A percentile compares a stretch with the other conserved stretches of the same genome.
phyloP scores from a whole-genome alignment of 1,284 basidiomycete species.

The Pyrrhoderma noxium region DNA sequence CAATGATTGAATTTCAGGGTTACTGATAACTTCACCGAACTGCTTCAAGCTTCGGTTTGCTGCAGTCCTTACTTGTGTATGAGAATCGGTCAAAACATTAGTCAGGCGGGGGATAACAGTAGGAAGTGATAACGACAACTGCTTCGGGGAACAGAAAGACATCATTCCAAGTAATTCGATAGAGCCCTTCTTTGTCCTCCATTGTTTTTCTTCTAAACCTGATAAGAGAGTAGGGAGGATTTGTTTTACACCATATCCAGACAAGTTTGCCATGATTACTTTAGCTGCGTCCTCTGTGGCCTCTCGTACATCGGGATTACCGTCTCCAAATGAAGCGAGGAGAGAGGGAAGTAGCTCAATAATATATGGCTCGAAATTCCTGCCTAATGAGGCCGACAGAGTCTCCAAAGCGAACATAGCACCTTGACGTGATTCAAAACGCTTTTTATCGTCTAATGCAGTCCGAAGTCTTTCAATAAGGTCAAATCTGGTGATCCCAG shows the following conservation, averaged over 20 bases:
- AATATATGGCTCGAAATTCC: constrained; percentile 94
- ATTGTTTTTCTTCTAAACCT: constrained; percentile 96
- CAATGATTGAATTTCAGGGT: constrained; percentile 90
- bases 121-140: constrained; percentile 91
- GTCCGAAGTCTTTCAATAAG: constrained; percentile 70
- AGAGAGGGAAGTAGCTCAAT: constrained; percentile 83
- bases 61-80: constrained; percentile 90
- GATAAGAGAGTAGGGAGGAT: constrained; percentile 88
- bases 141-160: constrained; percentile 96
- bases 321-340: constrained; percentile 86
- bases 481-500: constrained; percentile 78
- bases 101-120: constrained; percentile 95
- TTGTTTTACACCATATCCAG: constrained; percentile 92
- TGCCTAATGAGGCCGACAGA: constrained; percentile 77
- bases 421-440: constrained; percentile 83
- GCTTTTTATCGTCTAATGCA: constrained; percentile 87
- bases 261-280: constrained; percentile 94
- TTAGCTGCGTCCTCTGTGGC: constrained; percentile 90
- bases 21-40: constrained; percentile 94
- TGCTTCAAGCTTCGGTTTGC: constrained; percentile 96
- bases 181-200: constrained; percentile 97
- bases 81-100: constrained; percentile 93
- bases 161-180: constrained; percentile 98
- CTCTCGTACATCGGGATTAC: constrained; percentile 85
- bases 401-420: constrained; percentile 96